Evolutionary conservation across 2,329 filamentous ascomycete species (phyloP).

Genomic region (Cladosporium velox): DNA sequence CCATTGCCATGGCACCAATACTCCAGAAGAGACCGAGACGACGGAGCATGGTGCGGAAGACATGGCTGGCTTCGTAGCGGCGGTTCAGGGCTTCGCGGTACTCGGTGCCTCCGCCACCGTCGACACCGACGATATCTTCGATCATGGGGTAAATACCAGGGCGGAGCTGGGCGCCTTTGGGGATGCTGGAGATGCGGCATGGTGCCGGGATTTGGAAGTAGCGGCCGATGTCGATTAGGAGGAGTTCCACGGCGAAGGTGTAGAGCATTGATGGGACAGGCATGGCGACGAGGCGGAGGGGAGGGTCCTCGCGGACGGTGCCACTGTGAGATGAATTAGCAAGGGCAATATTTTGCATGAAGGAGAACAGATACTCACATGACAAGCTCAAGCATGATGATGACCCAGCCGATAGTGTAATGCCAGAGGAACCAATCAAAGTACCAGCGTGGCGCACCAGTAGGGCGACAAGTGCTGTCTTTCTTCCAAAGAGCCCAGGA

Average conservation of each 20-base stretch:
- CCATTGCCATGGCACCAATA: slow-evolving; percentile 45
- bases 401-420: slow-evolving; percentile 55
- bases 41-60: slow-evolving; percentile 56
- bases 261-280: slow-evolving; percentile 54
- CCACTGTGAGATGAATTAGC: slow-evolving; percentile 39
- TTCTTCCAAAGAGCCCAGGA: slow-evolving; percentile 54
- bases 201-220: slow-evolving; percentile 49
- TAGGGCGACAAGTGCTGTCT: slow-evolving; percentile 54
- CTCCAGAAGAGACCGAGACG: slow-evolving; percentile 57
- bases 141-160: slow-evolving; percentile 58
- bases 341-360: background rate
- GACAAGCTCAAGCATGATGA: slow-evolving; percentile 59
- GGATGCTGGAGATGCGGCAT: slow-evolving; percentile 55
- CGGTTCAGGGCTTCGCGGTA: slow-evolving; percentile 55
- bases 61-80: slow-evolving; percentile 55
- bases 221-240: slow-evolving; percentile 53
- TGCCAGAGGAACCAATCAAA: slow-evolving; percentile 63
- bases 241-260: slow-evolving; percentile 54
- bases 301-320: slow-evolving; percentile 49
- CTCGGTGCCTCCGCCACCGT: slow-evolving; percentile 55
- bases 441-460: slow-evolving; percentile 46
- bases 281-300: slow-evolving; percentile 57
- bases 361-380: slow-evolving; percentile 40
- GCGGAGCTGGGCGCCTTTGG: slow-evolving; percentile 52
- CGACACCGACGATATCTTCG: slow-evolving; percentile 57